Evolutionary conservation across 306 rosid species (phyloP).

Genomic region (Fagus sylvatica): DNA sequence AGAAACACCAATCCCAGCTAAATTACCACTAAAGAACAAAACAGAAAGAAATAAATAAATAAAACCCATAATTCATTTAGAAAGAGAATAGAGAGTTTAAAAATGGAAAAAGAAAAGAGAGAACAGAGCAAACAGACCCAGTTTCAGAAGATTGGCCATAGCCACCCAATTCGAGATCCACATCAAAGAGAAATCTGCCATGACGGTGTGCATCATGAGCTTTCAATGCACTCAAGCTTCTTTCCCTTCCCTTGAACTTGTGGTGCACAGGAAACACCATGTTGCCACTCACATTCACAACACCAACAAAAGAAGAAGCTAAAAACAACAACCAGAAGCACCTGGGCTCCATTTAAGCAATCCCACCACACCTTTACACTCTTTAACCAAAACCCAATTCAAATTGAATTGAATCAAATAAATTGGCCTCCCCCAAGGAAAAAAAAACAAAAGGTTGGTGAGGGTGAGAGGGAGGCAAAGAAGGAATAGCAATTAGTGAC

Average conservation of each 20-base stretch:
- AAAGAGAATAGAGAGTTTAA: too few relatives aligned
- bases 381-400: conserved; percentile 11
- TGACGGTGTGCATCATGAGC: conserved; percentile 70
- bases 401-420: not conserved
- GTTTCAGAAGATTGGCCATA: conserved; percentile 61
- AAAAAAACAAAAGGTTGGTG: conserved; percentile 9
- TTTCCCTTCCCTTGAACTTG: conserved; percentile 54
- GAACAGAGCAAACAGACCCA: conserved; percentile 47
- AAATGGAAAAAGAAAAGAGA: too few relatives aligned
- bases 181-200: conserved; percentile 64
- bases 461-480: not conserved
- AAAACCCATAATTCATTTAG: not conserved
- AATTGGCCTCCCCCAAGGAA: not conserved
- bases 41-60: not conserved
- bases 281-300: conserved; percentile 31
- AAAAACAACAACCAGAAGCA: conserved; percentile 18
- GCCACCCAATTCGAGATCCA: conserved; percentile 77
- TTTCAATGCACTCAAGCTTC: conserved; percentile 49
- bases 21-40: not conserved
- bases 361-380: too few relatives aligned
- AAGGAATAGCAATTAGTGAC: not conserved
- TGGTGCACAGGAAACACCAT: conserved; percentile 60
- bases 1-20: not conserved
- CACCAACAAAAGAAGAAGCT: conserved; percentile 6
- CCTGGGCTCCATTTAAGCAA: conserved; percentile 47